Percentiles rank a stretch among this genome's conserved stretches.
Conservation (phyloP, 1,284 basidiomycete genomes). For the Ceratobasidium sp. region DNA sequence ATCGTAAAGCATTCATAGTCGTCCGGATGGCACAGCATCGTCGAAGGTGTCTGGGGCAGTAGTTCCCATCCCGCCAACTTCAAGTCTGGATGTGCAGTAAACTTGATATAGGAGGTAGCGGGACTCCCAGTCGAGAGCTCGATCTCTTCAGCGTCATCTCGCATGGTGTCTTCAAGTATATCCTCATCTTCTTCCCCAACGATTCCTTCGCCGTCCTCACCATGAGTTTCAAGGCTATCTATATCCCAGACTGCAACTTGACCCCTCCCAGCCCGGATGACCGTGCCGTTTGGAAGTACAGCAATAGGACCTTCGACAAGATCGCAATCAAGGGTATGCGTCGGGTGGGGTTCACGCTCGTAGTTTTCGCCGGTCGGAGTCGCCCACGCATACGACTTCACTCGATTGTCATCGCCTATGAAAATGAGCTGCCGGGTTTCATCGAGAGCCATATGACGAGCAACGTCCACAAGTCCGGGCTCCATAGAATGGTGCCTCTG, state of each 20-base stretch:
- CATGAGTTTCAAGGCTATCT: constrained; percentile 29
- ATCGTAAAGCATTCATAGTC: constrained; percentile 22
- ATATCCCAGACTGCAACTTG: constrained; percentile 27
- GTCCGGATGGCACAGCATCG: constrained; percentile 5
- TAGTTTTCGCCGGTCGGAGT: not conserved
- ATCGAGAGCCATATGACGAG: constrained; percentile 26
- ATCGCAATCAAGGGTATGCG: constrained; percentile 29
- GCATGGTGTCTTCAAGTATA: not conserved
- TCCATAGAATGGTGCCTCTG: constrained; percentile 10
- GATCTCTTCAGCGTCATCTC: constrained; percentile 36
- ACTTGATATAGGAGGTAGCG: constrained; percentile 28
- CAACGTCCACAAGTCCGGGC: constrained; percentile 11
- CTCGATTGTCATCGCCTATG: constrained; percentile 20
- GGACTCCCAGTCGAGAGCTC: constrained; percentile 29
- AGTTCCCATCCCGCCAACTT: not conserved
- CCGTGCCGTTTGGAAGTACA: constrained; percentile 22
- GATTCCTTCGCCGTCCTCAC: constrained; percentile 1
- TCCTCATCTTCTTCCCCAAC: not conserved
- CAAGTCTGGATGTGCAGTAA: constrained; percentile 10
- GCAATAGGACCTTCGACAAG: constrained; percentile 2
- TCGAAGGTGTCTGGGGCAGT: constrained; percentile 1
- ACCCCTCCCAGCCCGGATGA: constrained; percentile 32
- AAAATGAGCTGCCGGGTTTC: constrained; percentile 36
- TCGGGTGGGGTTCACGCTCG: constrained; percentile 5
- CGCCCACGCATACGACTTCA: constrained; percentile 40